phyloP scores from a whole-genome alignment of 768 basidiomycete species.

The Boletus pseudo-olivaceus region DNA sequence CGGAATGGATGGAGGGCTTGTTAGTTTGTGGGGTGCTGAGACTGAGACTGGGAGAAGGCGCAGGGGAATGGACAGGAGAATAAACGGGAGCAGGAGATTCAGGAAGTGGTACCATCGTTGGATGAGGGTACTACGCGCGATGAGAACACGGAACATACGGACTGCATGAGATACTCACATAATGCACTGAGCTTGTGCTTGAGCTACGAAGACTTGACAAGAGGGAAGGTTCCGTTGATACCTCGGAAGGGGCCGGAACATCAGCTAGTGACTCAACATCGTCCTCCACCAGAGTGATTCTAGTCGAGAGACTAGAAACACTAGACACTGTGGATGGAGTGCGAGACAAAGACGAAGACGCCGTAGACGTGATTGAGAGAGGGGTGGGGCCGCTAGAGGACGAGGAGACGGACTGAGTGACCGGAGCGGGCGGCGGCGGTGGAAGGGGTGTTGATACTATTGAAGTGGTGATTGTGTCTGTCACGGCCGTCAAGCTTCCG shows the following conservation, averaged over 20 bases:
- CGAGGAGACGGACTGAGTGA: slow-evolving; percentile 22
- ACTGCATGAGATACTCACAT: slow-evolving; percentile 33
- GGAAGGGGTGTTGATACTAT: slow-evolving; percentile 8
- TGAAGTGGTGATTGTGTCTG: slow-evolving; percentile 32
- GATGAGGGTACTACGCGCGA: slow-evolving; percentile 23
- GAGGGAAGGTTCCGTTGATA: slow-evolving; percentile 56
- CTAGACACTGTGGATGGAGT: slow-evolving; percentile 39
- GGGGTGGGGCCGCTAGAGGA: slow-evolving; percentile 34
- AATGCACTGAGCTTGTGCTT: slow-evolving; percentile 18
- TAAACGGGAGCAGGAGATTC: slow-evolving; percentile 26
- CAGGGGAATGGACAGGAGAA: slow-evolving; percentile 35
- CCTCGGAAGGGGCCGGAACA: slow-evolving; percentile 25
- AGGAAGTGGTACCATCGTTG: slow-evolving; percentile 33
- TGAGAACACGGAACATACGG: not conserved
- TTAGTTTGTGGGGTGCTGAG: slow-evolving; percentile 47
- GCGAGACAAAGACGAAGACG: slow-evolving; percentile 33
- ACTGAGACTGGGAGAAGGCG: slow-evolving; percentile 46
- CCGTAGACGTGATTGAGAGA: slow-evolving; percentile 29
- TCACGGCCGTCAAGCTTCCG: slow-evolving; percentile 32
- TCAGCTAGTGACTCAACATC: slow-evolving; percentile 19
- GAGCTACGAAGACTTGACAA: slow-evolving; percentile 42
- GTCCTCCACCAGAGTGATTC: slow-evolving; percentile 33
- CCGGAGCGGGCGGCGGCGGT: slow-evolving; percentile 18
- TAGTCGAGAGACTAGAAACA: slow-evolving; percentile 44
- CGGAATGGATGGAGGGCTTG: slow-evolving; percentile 46